These are phyloP conservation scores for Mesembryanthemum crystallinum DNA, from an alignment of 148 eudicot genomes.

Conservation along the genomic window DNA sequence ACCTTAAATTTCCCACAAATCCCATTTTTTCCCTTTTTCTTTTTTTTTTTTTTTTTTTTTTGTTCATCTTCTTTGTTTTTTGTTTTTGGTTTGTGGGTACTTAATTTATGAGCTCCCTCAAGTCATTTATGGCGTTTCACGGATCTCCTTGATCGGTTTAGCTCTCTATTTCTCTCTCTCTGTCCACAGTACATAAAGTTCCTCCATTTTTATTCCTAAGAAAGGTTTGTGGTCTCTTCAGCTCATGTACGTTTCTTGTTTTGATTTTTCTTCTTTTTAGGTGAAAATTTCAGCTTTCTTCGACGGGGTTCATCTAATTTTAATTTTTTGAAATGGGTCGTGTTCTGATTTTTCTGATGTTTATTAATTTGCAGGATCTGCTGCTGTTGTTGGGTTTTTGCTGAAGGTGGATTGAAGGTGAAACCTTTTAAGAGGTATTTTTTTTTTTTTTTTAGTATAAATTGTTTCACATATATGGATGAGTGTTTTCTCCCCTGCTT, in stretches of 20 bases:
- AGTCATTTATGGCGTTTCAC: conserved; percentile 36
- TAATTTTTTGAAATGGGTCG: conserved; percentile 5
- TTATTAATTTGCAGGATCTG: conserved; percentile 31
- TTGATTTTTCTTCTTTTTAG: not conserved
- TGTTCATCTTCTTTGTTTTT: not conserved
- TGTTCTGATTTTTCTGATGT: not conserved
- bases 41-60: not conserved
- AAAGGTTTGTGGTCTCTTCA: conserved; percentile 19
- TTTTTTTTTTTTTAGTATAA: not conserved
- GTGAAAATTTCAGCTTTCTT: conserved; percentile 13
- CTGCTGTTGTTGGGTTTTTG: conserved; percentile 24
- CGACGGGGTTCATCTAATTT: not conserved
- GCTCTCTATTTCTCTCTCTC: not conserved
- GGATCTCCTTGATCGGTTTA: conserved; percentile 27
- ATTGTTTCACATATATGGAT: not conserved
- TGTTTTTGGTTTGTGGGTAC: conserved; percentile 23
- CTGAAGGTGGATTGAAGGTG: conserved; percentile 14
- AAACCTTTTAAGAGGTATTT: conserved; percentile 25
- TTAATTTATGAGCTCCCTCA: conserved; percentile 28
- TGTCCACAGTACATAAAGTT: conserved; percentile 26
- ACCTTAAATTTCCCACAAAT: conserved; percentile 24
- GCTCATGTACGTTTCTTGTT: not conserved
- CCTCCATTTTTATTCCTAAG: not conserved
- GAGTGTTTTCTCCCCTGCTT: not conserved
- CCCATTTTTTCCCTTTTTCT: not conserved